Base-by-base conservation (phyloP, 257 asterid species). In the Solanum phureja region DNA sequence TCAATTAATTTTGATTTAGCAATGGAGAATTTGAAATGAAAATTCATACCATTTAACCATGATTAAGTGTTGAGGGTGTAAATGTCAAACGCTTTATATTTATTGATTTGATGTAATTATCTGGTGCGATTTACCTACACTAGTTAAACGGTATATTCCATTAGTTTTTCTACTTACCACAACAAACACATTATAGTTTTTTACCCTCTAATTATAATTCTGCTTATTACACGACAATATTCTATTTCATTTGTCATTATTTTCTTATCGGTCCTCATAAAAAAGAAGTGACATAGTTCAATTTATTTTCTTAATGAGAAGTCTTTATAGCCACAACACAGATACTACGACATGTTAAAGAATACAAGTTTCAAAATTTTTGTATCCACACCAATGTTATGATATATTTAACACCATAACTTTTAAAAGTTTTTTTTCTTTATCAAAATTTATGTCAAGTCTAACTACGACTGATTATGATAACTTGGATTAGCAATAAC, bases 341-440 rank as follows among this genome's bases (percentile, higher is more conserved):
- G 7, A 23, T 60, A 11, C 13, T 60, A 64, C 33, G 33, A 23
- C 31, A 10, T 11, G 33, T 9, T 64, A 5, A 64, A 64, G 33
- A 21, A 4, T 1, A 4, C 3, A 64, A 4, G 1, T n/a, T 64
- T n/a, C 33, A 64, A 64, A 64, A 11, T 0, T 0, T 0, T 4
- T 24, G 4, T 64, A 64, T 6, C 9, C 74, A 24, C 73, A 64
- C 34, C 12, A 1, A 62, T 62, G 16, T n/a, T 62, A n/a, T 62
- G 73, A 11, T 5, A 66, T 27, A 66, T 66, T 27, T 27, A 27
- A 66, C 1, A 0, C 7, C 21, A 24, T 7, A 24, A 64, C 11
- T 60, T 49, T 21, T 60, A 21, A 60, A 60, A 60, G 1, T 62
- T 4, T 5, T 5, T 12, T 66, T 66, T 24, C 18, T 5, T 24